Conservation (phyloP, 805 yeast genomes). For the Yarrowia bubula region DNA sequence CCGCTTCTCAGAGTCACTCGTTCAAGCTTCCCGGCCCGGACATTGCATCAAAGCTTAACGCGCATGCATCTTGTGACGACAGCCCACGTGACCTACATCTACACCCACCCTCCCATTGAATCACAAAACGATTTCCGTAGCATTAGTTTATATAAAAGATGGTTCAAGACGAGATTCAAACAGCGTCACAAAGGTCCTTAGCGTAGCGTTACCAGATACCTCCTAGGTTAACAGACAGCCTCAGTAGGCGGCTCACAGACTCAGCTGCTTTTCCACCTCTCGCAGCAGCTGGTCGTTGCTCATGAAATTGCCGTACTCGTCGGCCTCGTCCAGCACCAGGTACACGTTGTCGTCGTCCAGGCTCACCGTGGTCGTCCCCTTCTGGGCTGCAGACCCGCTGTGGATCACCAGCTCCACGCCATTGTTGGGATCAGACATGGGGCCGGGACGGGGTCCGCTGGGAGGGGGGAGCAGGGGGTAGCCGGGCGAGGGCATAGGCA, state of each 20-base stretch:
- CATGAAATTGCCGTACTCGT: constrained; percentile 14
- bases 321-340: constrained; percentile 20
- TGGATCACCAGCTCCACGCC: constrained; percentile 24
- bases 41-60: too few relatives aligned
- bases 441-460: constrained; percentile 1
- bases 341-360: constrained; percentile 2
- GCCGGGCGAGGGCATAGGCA: not conserved
- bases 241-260: not conserved
- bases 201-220: not conserved
- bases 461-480: constrained; percentile 12
- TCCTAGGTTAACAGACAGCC: not conserved
- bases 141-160: constrained; percentile 21
- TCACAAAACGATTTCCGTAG: not conserved
- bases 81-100: not conserved
- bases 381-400: not conserved
- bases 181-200: not conserved
- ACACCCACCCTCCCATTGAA: too few relatives aligned
- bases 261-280: constrained; percentile 9
- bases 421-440: constrained; percentile 21
- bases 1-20: too few relatives aligned
- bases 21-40: too few relatives aligned
- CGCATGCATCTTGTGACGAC: not conserved
- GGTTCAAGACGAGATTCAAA: constrained; percentile 12
- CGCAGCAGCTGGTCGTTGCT: constrained; percentile 10
- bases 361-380: not conserved